Percentiles rank a stretch among this genome's conserved stretches.
phyloP scores from a whole-genome alignment of 2,329 filamentous ascomycete species.

The Fusarium buharicum region DNA sequence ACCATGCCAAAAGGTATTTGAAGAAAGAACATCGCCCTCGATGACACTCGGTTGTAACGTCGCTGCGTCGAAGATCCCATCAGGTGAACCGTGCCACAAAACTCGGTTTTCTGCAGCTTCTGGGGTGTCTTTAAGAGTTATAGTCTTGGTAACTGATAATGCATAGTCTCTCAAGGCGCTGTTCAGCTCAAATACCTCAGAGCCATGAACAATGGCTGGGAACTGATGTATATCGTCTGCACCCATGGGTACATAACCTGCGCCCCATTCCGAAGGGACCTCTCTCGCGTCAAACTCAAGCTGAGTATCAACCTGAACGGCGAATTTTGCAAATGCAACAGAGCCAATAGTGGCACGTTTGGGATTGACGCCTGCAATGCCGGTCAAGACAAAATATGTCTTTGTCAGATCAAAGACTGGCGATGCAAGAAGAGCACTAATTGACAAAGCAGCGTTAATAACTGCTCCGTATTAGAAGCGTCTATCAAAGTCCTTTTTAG shows the following conservation, averaged over 20 bases:
- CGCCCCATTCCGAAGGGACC: conserved; percentile 30
- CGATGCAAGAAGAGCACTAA: conserved; percentile 27
- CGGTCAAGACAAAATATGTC: conserved; percentile 37
- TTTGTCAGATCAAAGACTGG: conserved; percentile 28
- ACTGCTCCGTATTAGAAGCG: background rate
- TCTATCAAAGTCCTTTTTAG: accelerated
- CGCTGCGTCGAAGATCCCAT: conserved; percentile 7
- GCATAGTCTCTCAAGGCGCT: conserved; percentile 26
- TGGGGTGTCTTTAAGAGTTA: conserved; percentile 7
- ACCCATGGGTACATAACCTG: conserved; percentile 34
- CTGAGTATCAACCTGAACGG: conserved; percentile 32
- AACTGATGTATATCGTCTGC: conserved; percentile 24
- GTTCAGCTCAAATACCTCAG: conserved; percentile 38
- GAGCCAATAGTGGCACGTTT: conserved; percentile 37
- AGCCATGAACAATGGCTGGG: conserved; percentile 29
- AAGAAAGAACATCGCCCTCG: conserved; percentile 36
- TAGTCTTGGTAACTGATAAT: conserved; percentile 6
- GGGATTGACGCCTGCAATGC: conserved; percentile 36
- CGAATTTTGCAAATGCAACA: conserved; percentile 38
- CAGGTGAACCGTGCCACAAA: conserved; percentile 13
- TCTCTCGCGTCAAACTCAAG: conserved; percentile 36
- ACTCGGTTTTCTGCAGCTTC: conserved; percentile 16
- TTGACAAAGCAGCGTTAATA: conserved; percentile 30
- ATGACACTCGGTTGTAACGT: conserved; percentile 16
- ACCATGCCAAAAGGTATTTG: conserved; percentile 39